Evolutionary conservation across 805 yeast species (phyloP), one percentile per base, ranked within the genome.

Genomic region (Metschnikowia sp.): DNA sequence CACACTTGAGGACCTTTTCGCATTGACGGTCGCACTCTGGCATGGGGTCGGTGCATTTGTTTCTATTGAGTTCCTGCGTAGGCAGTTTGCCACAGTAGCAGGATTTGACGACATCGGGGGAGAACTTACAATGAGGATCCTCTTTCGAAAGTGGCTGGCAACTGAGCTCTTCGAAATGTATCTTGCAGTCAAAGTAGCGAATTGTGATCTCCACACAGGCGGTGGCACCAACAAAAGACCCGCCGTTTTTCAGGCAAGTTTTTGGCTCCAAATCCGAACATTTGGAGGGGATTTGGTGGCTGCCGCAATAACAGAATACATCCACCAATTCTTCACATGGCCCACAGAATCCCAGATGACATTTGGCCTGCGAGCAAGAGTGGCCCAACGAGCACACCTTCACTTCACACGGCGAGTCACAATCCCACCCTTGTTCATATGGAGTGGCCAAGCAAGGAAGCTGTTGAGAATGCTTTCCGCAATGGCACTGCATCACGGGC

Each of bases 271-370:
- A 61, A 32, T 75, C 70, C 51, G 65, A 56, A 62, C 90, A 81
- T 53, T 68, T 56, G 13, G 81, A 62, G 9, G 60, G 54, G 28
- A 72, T 65, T 1, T 63, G 56, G 9, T 78, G 72, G 32, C 73
- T 69, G 0, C 96, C 96, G 70, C 97, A 90, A 60, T 87, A 90
- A 63, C 97, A 90, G 18, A 56, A 63, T 1, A 77, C 76, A 5
- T 58, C 59, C 1, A 85, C 63, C 2, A 58, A 53, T 42, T 72
- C 77, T 8, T 74, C 66, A 63, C 97, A 90, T 6, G 74, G 71
- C 0, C 95, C 96, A 70, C 97, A 90, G 19, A 86, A 69, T 0
- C 96, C 96, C n/a, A 69, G 61, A 65, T 90, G 97, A 62, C 97
- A 90, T 15, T 15, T 29, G 7, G 60, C 67, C 36, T 68, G 64